Percentiles rank a stretch among this genome's conserved stretches.
Conservation (phyloP, 139 green algal species). For the Diplosphaera chodatii region DNA sequence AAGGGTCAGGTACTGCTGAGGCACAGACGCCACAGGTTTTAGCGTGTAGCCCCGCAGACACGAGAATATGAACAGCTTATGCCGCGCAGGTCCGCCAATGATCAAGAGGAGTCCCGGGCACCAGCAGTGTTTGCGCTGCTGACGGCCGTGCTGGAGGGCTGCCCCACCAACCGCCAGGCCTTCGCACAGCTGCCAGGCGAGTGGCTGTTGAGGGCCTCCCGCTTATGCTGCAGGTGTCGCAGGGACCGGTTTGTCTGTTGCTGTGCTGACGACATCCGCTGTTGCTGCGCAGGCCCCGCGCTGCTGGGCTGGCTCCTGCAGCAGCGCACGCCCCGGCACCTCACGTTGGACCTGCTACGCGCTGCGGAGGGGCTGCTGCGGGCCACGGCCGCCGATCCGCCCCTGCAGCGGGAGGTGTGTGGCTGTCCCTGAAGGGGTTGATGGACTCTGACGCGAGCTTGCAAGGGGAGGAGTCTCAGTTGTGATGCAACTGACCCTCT, state of each 20-base stretch:
- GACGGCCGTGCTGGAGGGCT: constrained; percentile 27
- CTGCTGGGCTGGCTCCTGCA: constrained; percentile 28
- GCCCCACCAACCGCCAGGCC: constrained; percentile 26
- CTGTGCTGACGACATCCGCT: no score
- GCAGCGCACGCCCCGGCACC: constrained; percentile 10
- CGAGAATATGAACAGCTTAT: no score
- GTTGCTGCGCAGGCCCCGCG: constrained; percentile 15
- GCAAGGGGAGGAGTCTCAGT: no score
- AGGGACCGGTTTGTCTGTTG: no score
- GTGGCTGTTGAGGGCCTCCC: neutral
- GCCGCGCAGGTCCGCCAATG: no score
- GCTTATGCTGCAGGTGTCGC: no score
- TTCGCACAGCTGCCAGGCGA: constrained; percentile 22
- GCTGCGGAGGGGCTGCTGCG: constrained; percentile 22
- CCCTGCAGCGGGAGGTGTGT: neutral
- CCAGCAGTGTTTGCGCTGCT: constrained; percentile 22
- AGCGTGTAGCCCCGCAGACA: no score
- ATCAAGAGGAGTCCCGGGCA: constrained; percentile 2
- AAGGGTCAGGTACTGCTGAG: no score
- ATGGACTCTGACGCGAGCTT: no score
- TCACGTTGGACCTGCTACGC: constrained; percentile 14
- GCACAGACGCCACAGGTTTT: no score
- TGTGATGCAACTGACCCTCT: no score
- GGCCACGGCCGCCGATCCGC: neutral
- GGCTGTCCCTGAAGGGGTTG: no score